Conservation (phyloP, 2,329 filamentous ascomycete genomes). For the Colletotrichum sp. region DNA sequence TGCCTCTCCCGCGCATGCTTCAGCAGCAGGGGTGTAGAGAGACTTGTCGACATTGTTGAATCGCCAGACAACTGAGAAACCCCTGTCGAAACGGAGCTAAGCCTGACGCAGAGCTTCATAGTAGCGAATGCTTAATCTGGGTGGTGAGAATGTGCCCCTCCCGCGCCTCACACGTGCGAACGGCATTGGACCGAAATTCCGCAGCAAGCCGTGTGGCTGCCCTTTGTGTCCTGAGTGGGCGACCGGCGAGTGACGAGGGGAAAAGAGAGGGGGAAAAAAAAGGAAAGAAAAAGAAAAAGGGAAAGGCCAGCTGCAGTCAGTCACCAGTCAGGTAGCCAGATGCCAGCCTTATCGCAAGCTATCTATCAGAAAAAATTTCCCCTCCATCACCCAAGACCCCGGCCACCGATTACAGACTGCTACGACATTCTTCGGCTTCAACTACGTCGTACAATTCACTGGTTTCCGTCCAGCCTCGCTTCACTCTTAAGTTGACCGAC, state of each 20-base stretch:
- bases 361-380: neutral
- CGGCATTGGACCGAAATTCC: constrained; percentile 19
- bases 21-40: neutral
- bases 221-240: neutral
- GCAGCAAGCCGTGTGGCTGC: constrained; percentile 5
- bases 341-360: neutral
- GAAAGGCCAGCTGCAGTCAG: neutral
- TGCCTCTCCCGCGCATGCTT: neutral
- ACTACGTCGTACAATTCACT: neutral
- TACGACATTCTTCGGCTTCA: neutral
- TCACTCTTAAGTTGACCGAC: neutral
- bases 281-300: neutral
- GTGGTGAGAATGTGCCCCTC: constrained; percentile 14
- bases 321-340: neutral
- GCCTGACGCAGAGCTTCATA: neutral
- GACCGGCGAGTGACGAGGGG: neutral
- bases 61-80: constrained; percentile 14
- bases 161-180: constrained; percentile 10
- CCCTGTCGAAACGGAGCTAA: constrained; percentile 16
- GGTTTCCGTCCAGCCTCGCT: neutral
- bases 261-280: neutral
- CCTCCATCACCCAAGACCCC: neutral
- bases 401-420: neutral
- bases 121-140: neutral
- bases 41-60: neutral